A percentile compares a stretch with the other conserved stretches of the same genome.
Evolutionary conservation across 306 rosid species (phyloP).

Genomic region (Gillenia trifoliata): DNA sequence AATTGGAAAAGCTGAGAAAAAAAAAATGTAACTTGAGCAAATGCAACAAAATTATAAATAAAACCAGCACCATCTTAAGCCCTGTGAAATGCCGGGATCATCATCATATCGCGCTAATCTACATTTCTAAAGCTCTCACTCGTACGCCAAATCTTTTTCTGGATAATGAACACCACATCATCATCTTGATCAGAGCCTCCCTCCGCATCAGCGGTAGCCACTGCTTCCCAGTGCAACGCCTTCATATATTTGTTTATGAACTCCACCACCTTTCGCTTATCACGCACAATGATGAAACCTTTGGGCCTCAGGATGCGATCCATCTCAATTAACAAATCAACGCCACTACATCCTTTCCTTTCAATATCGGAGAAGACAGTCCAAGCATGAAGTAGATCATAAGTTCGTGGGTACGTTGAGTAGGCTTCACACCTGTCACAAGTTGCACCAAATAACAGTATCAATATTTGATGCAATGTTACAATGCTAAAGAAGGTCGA

Average conservation of each 20-base stretch:
- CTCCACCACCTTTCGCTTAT: slow-evolving; percentile 66
- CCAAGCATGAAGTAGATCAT: slow-evolving; percentile 90
- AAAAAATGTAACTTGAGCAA: background rate
- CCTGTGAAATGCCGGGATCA: background rate
- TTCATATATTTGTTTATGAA: slow-evolving; percentile 62
- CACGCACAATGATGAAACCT: slow-evolving; percentile 72
- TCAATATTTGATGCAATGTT: background rate
- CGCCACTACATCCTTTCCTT: slow-evolving; percentile 65
- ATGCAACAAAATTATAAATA: slow-evolving; percentile 27
- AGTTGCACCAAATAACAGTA: background rate
- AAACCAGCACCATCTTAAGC: slow-evolving; percentile 11
- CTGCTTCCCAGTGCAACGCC: slow-evolving; percentile 89
- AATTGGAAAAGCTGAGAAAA: background rate
- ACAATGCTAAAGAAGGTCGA: background rate
- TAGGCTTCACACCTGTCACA: slow-evolving; percentile 85
- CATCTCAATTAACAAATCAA: slow-evolving; percentile 85
- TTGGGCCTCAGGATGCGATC: slow-evolving; percentile 88
- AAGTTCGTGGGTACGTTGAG: slow-evolving; percentile 93
- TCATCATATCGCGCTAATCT: slow-evolving; percentile 31
- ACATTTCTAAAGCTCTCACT: slow-evolving; percentile 67
- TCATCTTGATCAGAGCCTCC: slow-evolving; percentile 54
- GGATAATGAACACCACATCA: slow-evolving; percentile 59
- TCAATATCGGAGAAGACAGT: slow-evolving; percentile 67
- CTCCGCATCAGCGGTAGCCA: slow-evolving; percentile 52
- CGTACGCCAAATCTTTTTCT: slow-evolving; percentile 92